These are phyloP conservation scores for Cytospora paraplurivora DNA, from an alignment of 2,329 filamentous ascomycete species.

Conservation along the genomic window DNA sequence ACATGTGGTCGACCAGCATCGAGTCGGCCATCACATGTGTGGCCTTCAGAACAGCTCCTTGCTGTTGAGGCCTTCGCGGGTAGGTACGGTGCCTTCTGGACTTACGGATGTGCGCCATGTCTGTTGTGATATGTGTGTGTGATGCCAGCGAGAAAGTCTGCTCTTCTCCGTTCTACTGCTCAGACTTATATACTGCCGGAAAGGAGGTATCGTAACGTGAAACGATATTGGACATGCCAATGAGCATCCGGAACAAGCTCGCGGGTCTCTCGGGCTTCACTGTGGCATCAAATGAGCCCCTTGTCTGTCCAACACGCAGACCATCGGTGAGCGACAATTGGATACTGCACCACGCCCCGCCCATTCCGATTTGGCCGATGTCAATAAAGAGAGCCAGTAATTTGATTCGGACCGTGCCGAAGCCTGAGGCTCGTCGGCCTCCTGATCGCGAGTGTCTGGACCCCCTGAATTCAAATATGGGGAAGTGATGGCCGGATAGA, in stretches of 20 bases:
- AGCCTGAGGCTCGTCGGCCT: conserved; percentile 12
- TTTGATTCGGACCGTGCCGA: background rate
- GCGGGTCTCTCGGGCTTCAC: conserved; percentile 16
- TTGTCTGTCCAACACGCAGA: background rate
- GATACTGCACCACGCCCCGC: background rate
- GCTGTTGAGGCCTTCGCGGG: background rate
- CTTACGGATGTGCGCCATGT: conserved; percentile 27
- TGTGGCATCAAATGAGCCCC: background rate
- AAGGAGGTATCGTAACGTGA: background rate
- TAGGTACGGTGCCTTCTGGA: background rate
- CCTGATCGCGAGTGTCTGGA: conserved; percentile 8
- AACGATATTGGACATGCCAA: conserved; percentile 8
- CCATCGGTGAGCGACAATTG: background rate
- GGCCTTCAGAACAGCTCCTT: background rate
- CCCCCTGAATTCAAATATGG: conserved; percentile 11
- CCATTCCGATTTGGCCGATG: conserved; percentile 4
- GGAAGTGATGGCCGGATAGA: conserved; percentile 11
- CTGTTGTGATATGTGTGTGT: conserved; percentile 6
- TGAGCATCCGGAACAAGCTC: conserved; percentile 1
- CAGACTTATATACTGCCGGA: conserved; percentile 11
- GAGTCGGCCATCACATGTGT: background rate
- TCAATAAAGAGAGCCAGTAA: conserved; percentile 1
- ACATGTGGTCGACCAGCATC: background rate
- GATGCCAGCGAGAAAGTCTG: background rate
- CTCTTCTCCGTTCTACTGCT: background rate